Percentiles rank a stretch among this genome's conserved stretches.
phyloP scores from a whole-genome alignment of 345 rosid genomes.

The Rhodomyrtus tomentosa region DNA sequence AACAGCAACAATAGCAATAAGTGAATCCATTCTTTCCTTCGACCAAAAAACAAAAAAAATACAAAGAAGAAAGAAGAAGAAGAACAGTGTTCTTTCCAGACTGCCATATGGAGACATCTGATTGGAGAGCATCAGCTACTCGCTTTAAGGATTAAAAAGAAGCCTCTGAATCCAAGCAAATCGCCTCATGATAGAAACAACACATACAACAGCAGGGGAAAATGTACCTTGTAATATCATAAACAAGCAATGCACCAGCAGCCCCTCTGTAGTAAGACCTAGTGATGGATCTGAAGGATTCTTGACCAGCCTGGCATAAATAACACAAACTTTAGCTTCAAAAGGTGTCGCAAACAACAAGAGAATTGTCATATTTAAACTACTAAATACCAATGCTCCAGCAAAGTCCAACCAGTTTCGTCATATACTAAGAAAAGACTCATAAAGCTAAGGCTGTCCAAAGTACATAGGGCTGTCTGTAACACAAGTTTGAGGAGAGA shows the following conservation, averaged over 20 bases:
- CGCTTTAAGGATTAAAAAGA: background rate
- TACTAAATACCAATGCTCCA: background rate
- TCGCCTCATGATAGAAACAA: background rate
- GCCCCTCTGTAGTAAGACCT: constrained; percentile 97
- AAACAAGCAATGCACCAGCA: constrained; percentile 97
- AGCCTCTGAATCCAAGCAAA: background rate
- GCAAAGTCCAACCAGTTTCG: background rate
- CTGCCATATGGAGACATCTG: background rate
- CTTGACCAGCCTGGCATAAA: constrained; percentile 81
- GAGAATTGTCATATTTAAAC: background rate
- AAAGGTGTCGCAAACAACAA: background rate
- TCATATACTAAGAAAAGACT: background rate
- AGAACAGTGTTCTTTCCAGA: background rate
- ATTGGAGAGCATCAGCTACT: background rate
- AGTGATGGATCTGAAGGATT: constrained; percentile 93
- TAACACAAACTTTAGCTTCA: background rate
- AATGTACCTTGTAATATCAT: constrained; percentile 80
- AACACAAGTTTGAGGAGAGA: background rate
- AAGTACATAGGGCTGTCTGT: background rate
- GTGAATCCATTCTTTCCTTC: too few species aligned
- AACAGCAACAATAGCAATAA: background rate
- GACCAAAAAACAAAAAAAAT: too few species aligned
- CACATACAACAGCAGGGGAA: background rate
- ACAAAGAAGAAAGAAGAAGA: too few species aligned
- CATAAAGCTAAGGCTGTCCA: background rate